Base-by-base conservation (phyloP, 176 grass and related monocot species). In the Carex myosuroides region DNA sequence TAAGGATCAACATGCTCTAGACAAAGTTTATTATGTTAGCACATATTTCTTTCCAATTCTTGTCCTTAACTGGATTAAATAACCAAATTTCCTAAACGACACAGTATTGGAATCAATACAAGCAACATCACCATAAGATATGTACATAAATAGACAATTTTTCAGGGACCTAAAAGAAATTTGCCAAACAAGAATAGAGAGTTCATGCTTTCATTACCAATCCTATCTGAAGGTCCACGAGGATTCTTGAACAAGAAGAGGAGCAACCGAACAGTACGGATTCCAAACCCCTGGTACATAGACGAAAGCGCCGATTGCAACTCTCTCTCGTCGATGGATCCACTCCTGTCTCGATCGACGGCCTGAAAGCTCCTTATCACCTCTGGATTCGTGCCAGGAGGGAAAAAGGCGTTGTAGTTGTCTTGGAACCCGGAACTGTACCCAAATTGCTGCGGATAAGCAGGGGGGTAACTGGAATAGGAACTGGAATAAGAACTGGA, bases 251-350 rank as follows among this genome's bases (percentile, higher is more conserved):
- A 97, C 83, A 94, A 85, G 80, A 89, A 94, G 26, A 97, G 84
- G 37, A 97, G 92, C 57, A 94, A 82, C 20, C 92, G 92, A 1
- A 94, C 81, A 81, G 94, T 97, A 69, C 94, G 88, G 52, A 97
- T 88, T 57, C 92, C 90, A 74, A 97, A 97, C 0, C 88, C 90
- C 66, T 87, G 92, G 83, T 91, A 81, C 2, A 86, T 83, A 2
- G 81, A 44, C 3, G 94, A 97, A 39, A 97, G 90, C 44, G 94
- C 94, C 17, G 26, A 87, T 82, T 97, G 94, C 30, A 97, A 87
- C 88, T 97, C 94, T 1, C 37, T 74, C 81, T 94, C 94, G 80
- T 97, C 94, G 71, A 97, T 89, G 75, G 61, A 89, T 72, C 94
- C 92, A 85, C 88, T 97, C 56, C 33, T 2, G 84, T 97, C 94